Percentiles rank a stretch among this genome's conserved stretches.
Conservation (phyloP, 169 alveolate genomes). For the Plasmodium gallinaceum region DNA sequence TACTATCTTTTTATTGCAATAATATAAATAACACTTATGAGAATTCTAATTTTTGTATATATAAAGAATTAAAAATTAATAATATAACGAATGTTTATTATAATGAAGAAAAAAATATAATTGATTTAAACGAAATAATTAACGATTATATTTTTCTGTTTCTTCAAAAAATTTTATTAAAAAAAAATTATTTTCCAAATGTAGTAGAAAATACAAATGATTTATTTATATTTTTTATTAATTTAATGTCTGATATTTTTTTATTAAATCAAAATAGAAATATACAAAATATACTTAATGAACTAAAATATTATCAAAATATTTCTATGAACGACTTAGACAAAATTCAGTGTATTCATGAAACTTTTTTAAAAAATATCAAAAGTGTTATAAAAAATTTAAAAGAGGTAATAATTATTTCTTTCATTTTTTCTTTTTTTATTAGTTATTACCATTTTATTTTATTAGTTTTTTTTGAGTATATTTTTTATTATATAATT, state of each 20-base stretch:
- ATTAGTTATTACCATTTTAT: background rate
- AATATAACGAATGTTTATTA: constrained; percentile 52
- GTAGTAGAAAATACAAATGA: constrained; percentile 65
- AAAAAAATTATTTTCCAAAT: constrained; percentile 33
- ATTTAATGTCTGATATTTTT: constrained; percentile 25
- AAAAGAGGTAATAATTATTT: constrained; percentile 16
- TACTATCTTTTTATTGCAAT: constrained; percentile 26
- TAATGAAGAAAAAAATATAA: constrained; percentile 22
- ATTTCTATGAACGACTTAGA: constrained; percentile 11
- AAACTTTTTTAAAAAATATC: constrained; percentile 22
- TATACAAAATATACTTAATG: constrained; percentile 24
- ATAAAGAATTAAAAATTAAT: constrained; percentile 30
- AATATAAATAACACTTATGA: background rate
- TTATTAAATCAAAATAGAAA: constrained; percentile 33
- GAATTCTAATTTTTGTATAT: constrained; percentile 3
- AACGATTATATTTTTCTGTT: constrained; percentile 58
- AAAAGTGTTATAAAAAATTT: constrained; percentile 11
- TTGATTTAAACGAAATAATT: constrained; percentile 10
- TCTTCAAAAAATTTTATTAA: constrained; percentile 26
- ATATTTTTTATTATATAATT: too few relatives aligned
- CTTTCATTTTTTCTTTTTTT: background rate
- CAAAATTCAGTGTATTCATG: constrained; percentile 9
- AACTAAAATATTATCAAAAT: constrained; percentile 12
- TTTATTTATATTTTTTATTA: constrained; percentile 47
- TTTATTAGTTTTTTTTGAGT: background rate